Conservation (phyloP, 2,329 filamentous ascomycete genomes). For the Aspergillus sp. region DNA sequence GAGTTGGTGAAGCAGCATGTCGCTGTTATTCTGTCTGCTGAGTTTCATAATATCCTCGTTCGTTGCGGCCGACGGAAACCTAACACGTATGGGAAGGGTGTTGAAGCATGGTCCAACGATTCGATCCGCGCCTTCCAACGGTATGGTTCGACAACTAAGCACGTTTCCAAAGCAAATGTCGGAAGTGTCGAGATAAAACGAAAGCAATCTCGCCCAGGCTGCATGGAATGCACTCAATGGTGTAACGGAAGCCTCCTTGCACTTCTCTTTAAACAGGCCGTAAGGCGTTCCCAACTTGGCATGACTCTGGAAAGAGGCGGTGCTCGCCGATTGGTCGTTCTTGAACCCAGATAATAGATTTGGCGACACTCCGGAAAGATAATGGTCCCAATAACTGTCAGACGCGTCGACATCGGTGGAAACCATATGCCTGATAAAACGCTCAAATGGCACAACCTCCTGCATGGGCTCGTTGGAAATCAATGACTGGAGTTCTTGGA, state of each 20-base stretch:
- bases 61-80: constrained; percentile 39
- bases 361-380: constrained; percentile 46
- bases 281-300: constrained; percentile 30
- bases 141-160: constrained; percentile 63
- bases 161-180: constrained; percentile 87
- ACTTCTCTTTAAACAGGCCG: constrained; percentile 38
- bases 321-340: constrained; percentile 1
- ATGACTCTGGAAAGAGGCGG: constrained; percentile 9
- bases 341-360: constrained; percentile 19
- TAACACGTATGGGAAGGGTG: constrained; percentile 62
- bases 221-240: constrained; percentile 62
- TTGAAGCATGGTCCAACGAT: constrained; percentile 91
- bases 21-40: constrained; percentile 54
- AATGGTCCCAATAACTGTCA: constrained; percentile 57
- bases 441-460: constrained; percentile 46
- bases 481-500: constrained; percentile 58
- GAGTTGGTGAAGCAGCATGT: constrained; percentile 60
- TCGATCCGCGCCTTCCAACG: constrained; percentile 56
- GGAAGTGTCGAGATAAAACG: constrained; percentile 42
- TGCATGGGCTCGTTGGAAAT: constrained; percentile 43
- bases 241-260: constrained; percentile 49
- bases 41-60: constrained; percentile 50
- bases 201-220: constrained; percentile 59
- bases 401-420: constrained; percentile 39
- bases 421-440: constrained; percentile 55